These are phyloP conservation scores for Kwoniella pini DNA, from an alignment of 768 basidiomycete genomes.

Conservation along the genomic window DNA sequence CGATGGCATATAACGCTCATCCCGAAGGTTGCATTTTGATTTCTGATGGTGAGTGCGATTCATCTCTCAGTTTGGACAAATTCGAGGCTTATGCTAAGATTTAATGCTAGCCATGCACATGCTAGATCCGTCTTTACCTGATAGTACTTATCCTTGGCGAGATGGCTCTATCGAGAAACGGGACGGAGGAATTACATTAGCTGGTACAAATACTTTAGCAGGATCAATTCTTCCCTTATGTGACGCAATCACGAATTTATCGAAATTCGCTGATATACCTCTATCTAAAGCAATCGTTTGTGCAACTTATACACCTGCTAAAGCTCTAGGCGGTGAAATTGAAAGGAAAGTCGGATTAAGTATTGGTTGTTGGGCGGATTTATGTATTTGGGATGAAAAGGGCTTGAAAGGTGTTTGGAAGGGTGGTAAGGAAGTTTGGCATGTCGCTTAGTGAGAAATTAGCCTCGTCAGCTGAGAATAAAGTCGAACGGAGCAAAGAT, in stretches of 20 bases:
- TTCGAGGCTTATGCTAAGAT: neutral
- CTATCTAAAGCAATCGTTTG: conserved; percentile 81
- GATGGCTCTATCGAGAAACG: conserved; percentile 76
- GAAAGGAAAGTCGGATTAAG: conserved; percentile 73
- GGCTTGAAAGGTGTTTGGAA: conserved; percentile 56
- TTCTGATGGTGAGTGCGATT: conserved; percentile 69
- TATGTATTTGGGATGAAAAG: conserved; percentile 67
- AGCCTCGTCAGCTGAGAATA: no score
- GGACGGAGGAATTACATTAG: conserved; percentile 75
- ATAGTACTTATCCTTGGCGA: conserved; percentile 86
- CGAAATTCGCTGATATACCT: conserved; percentile 77
- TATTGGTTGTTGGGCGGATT: conserved; percentile 81
- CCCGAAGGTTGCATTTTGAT: conserved; percentile 85
- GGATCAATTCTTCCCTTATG: conserved; percentile 69
- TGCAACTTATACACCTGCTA: conserved; percentile 81
- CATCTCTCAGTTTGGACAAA: neutral
- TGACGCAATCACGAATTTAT: conserved; percentile 81
- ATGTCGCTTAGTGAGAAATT: neutral
- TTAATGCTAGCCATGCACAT: conserved; percentile 3
- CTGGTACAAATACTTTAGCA: conserved; percentile 83
- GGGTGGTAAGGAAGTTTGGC: conserved; percentile 67
- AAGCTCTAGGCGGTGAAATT: conserved; percentile 75
- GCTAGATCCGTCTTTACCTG: conserved; percentile 77
- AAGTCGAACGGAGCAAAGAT: no score
- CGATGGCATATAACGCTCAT: conserved; percentile 79